Conservation (phyloP, 1,284 basidiomycete species). For the Phlebopus sp. region DNA sequence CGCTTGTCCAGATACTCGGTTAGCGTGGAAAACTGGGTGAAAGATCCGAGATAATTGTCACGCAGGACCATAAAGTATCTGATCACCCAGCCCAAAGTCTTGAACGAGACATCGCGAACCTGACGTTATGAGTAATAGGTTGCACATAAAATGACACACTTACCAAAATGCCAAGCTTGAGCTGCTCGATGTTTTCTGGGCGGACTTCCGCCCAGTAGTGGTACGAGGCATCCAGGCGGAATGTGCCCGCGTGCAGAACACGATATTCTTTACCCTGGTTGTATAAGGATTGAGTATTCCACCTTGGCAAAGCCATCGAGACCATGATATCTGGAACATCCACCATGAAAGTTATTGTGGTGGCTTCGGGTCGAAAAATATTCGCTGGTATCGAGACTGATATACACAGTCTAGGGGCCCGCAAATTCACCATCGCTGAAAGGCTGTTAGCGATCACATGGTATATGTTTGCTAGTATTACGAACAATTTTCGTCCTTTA, state of each 20-base stretch:
- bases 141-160: constrained; percentile 19
- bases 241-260: constrained; percentile 56
- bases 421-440: constrained; percentile 69
- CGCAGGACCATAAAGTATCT: constrained; percentile 83
- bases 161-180: constrained; percentile 70
- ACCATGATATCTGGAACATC: constrained; percentile 58
- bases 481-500: constrained; percentile 73
- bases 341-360: constrained; percentile 64
- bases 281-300: constrained; percentile 85
- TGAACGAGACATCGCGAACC: constrained; percentile 59
- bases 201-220: constrained; percentile 67
- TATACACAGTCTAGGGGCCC: constrained; percentile 56
- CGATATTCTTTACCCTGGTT: constrained; percentile 51
- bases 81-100: constrained; percentile 81
- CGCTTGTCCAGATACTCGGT: constrained; percentile 79
- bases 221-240: constrained; percentile 71
- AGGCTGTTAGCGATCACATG: constrained; percentile 5
- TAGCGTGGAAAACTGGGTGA: constrained; percentile 87
- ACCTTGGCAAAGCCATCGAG: constrained; percentile 72
- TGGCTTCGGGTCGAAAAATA: constrained; percentile 71
- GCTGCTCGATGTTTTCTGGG: constrained; percentile 73
- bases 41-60: constrained; percentile 90
- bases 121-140: constrained; percentile 25
- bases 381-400: constrained; percentile 64
- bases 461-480: constrained; percentile 4